Conservation (phyloP, 768 basidiomycete genomes). For the Xerocomus potaroensis region DNA sequence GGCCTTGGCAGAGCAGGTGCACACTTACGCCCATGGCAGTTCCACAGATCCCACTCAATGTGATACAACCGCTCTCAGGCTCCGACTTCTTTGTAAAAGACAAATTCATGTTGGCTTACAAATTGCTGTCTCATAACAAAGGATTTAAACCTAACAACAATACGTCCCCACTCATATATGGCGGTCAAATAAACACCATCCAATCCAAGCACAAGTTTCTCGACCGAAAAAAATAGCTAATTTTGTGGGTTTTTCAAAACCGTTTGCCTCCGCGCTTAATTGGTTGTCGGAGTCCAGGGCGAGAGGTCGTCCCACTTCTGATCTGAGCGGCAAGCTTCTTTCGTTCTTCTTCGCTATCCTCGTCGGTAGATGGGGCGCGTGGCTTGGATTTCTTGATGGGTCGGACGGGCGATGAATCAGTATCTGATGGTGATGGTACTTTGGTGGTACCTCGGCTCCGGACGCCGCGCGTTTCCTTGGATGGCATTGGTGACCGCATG, state of each 20-base stretch:
- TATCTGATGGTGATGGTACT: slow-evolving; percentile 33
- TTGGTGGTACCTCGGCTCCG: slow-evolving; percentile 24
- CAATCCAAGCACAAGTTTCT: too few species aligned
- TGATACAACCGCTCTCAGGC: too few species aligned
- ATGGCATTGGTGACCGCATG: slow-evolving; percentile 21
- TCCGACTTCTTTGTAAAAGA: too few species aligned
- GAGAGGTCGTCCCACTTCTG: slow-evolving; percentile 36
- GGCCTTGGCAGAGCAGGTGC: neutral
- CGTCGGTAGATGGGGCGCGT: slow-evolving; percentile 40
- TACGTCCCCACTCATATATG: too few species aligned
- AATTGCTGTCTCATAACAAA: too few species aligned
- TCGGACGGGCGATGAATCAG: slow-evolving; percentile 49
- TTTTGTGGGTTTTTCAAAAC: too few species aligned
- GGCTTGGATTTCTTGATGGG: slow-evolving; percentile 48
- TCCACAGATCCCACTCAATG: too few species aligned
- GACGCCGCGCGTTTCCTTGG: slow-evolving; percentile 15
- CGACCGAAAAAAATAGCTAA: too few species aligned
- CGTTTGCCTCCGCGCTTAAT: slow-evolving; percentile 72
- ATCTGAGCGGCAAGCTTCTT: slow-evolving; percentile 40
- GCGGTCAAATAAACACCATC: too few species aligned
- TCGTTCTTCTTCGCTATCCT: slow-evolving; percentile 56
- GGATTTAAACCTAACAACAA: too few species aligned
- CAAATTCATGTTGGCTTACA: too few species aligned
- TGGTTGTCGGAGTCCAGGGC: slow-evolving; percentile 64
- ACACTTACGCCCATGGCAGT: neutral